A percentile compares a stretch with the other conserved stretches of the same genome.
These are phyloP conservation scores for Colletotrichum sp. DNA, from an alignment of 2,329 filamentous ascomycete species.

Conservation along the genomic window DNA sequence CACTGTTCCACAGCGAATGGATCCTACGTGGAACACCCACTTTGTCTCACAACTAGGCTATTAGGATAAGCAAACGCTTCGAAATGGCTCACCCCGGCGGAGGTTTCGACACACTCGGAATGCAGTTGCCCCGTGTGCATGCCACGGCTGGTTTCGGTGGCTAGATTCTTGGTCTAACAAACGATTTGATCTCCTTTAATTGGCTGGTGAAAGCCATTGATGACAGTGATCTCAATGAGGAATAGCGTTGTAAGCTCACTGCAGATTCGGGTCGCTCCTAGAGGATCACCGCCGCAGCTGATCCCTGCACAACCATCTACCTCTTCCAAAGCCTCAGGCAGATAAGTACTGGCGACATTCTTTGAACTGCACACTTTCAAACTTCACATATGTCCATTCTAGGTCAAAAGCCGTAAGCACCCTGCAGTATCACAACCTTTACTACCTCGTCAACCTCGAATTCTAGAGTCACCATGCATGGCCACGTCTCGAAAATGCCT, in stretches of 20 bases:
- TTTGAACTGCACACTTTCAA: background rate
- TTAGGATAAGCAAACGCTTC: background rate
- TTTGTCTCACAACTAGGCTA: background rate
- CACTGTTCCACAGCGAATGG: background rate
- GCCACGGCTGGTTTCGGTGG: background rate
- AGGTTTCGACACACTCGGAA: background rate
- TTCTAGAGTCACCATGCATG: background rate
- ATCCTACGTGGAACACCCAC: background rate
- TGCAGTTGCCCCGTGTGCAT: background rate
- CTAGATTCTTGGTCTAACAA: background rate
- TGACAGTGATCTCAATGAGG: background rate
- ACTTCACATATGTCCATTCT: background rate
- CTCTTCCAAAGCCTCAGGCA: background rate
- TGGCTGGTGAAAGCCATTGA: background rate
- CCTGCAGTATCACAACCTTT: background rate
- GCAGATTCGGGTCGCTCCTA: background rate
- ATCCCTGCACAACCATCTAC: background rate
- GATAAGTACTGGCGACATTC: background rate
- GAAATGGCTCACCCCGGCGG: background rate
- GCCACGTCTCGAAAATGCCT: background rate
- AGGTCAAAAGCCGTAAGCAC: background rate
- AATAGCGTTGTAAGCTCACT: constrained; percentile 1
- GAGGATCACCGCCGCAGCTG: background rate
- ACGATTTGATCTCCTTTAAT: background rate
- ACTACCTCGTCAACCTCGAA: background rate